A percentile compares a stretch with the other conserved stretches of the same genome.
phyloP scores from a whole-genome alignment of 2,329 filamentous ascomycete species.

The Penicillium oxalicum region DNA sequence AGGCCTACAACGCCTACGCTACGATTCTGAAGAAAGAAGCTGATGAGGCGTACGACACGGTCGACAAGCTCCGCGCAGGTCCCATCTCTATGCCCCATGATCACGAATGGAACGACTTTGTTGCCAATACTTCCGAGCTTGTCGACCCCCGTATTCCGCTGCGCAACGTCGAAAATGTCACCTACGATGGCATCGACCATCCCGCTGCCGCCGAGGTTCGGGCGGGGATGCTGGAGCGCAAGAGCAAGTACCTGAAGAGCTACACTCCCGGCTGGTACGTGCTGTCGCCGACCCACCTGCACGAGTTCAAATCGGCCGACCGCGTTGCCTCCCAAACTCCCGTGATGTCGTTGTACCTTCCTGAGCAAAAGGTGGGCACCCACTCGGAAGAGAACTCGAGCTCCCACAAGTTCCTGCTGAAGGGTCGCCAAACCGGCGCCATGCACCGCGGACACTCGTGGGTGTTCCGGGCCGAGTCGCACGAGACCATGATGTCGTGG shows the following conservation, averaged over 20 bases:
- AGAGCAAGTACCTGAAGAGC: constrained; percentile 98
- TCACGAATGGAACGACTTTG: constrained; percentile 80
- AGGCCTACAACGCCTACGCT: constrained; percentile 91
- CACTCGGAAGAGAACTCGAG: constrained; percentile 76
- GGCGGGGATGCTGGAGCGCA: constrained; percentile 86
- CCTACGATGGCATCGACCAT: constrained; percentile 86
- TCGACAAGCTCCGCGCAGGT: constrained; percentile 75
- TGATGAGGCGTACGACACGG: constrained; percentile 68
- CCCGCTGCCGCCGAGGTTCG: constrained; percentile 77
- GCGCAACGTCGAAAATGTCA: constrained; percentile 71
- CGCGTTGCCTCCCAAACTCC: constrained; percentile 74
- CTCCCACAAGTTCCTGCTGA: constrained; percentile 96
- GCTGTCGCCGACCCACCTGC: constrained; percentile 88
- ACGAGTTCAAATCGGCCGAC: constrained; percentile 98
- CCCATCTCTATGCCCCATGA: constrained; percentile 93
- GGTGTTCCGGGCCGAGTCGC: constrained; percentile 62
- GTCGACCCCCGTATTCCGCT: constrained; percentile 78
- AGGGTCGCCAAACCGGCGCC: constrained; percentile 84
- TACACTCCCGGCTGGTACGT: constrained; percentile 98
- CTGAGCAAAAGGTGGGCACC: constrained; percentile 90
- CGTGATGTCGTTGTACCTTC: constrained; percentile 91
- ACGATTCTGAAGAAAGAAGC: constrained; percentile 87
- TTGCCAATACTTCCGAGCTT: constrained; percentile 74
- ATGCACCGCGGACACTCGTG: constrained; percentile 76
- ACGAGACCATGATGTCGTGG: constrained; percentile 97